Evolutionary conservation across 2,329 filamentous ascomycete genomes (phyloP).

Genomic region (Massarina eburnea): DNA sequence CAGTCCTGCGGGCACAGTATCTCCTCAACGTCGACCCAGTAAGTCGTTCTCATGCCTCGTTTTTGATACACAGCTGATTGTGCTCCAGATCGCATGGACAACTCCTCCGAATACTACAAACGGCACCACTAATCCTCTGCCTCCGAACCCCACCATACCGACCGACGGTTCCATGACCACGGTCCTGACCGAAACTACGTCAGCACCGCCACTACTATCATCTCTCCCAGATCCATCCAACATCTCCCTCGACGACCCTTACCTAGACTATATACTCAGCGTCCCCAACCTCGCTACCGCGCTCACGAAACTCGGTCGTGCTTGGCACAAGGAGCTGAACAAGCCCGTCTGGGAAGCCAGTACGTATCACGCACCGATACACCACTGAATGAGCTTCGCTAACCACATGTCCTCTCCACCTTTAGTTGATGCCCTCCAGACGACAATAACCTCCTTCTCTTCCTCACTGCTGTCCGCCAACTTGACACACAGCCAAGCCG

Average conservation of each 20-base stretch:
- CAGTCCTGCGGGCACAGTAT: constrained; percentile 32
- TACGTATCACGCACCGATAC: too few relatives aligned
- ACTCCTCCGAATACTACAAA: constrained; percentile 5
- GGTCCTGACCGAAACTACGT: constrained; percentile 1
- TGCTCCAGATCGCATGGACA: constrained; percentile 9
- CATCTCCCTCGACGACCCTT: constrained; percentile 23
- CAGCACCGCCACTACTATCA: constrained; percentile 20
- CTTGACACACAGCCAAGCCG: constrained; percentile 27
- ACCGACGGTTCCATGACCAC: not conserved
- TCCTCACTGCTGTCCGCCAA: constrained; percentile 26
- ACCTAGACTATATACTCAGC: constrained; percentile 32
- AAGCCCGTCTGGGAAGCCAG: constrained; percentile 33
- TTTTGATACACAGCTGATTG: not conserved
- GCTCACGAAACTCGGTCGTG: constrained; percentile 23
- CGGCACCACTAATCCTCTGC: not conserved
- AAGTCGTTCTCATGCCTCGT: not conserved
- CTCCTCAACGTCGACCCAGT: constrained; percentile 36
- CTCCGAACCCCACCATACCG: constrained; percentile 1
- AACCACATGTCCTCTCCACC: too few relatives aligned
- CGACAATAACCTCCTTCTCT: constrained; percentile 33
- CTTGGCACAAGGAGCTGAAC: constrained; percentile 43
- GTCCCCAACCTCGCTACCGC: constrained; percentile 20
- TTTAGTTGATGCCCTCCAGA: constrained; percentile 32
- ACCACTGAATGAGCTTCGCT: too few relatives aligned
- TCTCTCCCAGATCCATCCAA: constrained; percentile 16